Conservation (phyloP, 805 yeast genomes). For the Jamesozyma spencerorum region DNA sequence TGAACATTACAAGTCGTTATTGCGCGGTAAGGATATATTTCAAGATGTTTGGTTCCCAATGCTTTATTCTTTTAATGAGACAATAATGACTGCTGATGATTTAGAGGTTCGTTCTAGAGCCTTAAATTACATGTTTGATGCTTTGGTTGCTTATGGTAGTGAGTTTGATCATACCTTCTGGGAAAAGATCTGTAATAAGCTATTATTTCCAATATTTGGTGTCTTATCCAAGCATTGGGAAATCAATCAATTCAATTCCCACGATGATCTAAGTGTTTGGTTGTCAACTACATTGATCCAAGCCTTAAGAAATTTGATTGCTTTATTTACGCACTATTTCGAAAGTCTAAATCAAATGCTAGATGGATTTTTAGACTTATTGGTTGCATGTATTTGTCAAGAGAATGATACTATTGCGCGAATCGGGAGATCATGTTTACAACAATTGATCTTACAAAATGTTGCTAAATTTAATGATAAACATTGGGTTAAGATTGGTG, state of each 20-base stretch:
- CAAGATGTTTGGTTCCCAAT: slow-evolving; percentile 76
- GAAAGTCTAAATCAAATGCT: slow-evolving; percentile 64
- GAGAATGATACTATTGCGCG: slow-evolving; percentile 94
- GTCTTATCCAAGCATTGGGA: slow-evolving; percentile 72
- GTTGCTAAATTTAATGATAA: slow-evolving; percentile 47
- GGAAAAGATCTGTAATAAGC: slow-evolving; percentile 67
- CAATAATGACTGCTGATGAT: slow-evolving; percentile 89
- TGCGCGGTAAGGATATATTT: slow-evolving; percentile 36
- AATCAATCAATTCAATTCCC: slow-evolving; percentile 52
- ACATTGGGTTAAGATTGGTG: slow-evolving; percentile 70
- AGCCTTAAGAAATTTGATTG: slow-evolving; percentile 81
- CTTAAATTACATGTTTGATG: slow-evolving; percentile 70
- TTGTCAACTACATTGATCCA: slow-evolving; percentile 91
- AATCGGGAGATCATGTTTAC: slow-evolving; percentile 85
- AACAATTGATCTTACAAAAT: slow-evolving; percentile 70
- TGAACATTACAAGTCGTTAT: slow-evolving; percentile 14
- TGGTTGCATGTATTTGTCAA: slow-evolving; percentile 86
- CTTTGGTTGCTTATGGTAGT: slow-evolving; percentile 69
- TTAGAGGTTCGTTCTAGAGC: slow-evolving; percentile 90
- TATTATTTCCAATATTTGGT: slow-evolving; percentile 84
- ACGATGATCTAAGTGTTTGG: slow-evolving; percentile 92
- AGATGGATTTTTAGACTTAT: slow-evolving; percentile 66
- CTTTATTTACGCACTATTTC: slow-evolving; percentile 74
- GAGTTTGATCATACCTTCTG: slow-evolving; percentile 69
- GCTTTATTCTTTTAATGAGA: slow-evolving; percentile 74